Conservation (phyloP, 371 early-diverging fungal genomes). For the Mortierella sp. region DNA sequence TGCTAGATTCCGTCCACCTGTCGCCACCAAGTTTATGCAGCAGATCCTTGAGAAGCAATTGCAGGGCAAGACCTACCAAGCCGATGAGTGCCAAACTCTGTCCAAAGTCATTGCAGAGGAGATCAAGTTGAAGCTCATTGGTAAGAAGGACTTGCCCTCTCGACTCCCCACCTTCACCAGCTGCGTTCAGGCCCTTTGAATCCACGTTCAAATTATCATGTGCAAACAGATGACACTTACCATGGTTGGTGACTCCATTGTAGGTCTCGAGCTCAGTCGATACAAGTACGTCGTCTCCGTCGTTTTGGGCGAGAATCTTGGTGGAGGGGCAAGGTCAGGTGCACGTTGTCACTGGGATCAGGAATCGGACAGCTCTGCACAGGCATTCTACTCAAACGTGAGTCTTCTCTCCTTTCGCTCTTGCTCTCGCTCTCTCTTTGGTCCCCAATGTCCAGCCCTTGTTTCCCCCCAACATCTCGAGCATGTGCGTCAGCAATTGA, state of each 20-base stretch:
- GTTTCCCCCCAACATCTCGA: no score
- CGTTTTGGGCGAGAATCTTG: slow-evolving; percentile 71
- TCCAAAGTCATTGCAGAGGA: slow-evolving; percentile 73
- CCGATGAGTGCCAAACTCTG: slow-evolving; percentile 64
- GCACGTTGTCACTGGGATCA: slow-evolving; percentile 77
- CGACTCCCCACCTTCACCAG: background rate
- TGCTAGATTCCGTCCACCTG: slow-evolving; percentile 67
- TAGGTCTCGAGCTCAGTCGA: slow-evolving; percentile 68
- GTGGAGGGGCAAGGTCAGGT: slow-evolving; percentile 73
- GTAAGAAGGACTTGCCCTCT: slow-evolving; percentile 29
- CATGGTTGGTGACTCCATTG: background rate
- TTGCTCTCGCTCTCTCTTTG: background rate
- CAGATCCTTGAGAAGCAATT: slow-evolving; percentile 63
- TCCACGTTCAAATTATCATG: no score
- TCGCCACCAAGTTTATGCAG: slow-evolving; percentile 66
- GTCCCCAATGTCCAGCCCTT: background rate
- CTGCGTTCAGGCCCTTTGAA: no score
- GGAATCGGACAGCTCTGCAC: slow-evolving; percentile 75
- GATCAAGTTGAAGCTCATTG: slow-evolving; percentile 71
- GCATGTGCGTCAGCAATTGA: no score
- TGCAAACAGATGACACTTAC: background rate
- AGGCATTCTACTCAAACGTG: slow-evolving; percentile 74
- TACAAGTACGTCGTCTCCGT: slow-evolving; percentile 79
- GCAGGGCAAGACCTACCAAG: slow-evolving; percentile 61
- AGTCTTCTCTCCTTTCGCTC: slow-evolving; percentile 29